Evolutionary conservation across 225 moss, liverwort and hornwort genomes (phyloP).

Genomic region (Anthoceros angustus): DNA sequence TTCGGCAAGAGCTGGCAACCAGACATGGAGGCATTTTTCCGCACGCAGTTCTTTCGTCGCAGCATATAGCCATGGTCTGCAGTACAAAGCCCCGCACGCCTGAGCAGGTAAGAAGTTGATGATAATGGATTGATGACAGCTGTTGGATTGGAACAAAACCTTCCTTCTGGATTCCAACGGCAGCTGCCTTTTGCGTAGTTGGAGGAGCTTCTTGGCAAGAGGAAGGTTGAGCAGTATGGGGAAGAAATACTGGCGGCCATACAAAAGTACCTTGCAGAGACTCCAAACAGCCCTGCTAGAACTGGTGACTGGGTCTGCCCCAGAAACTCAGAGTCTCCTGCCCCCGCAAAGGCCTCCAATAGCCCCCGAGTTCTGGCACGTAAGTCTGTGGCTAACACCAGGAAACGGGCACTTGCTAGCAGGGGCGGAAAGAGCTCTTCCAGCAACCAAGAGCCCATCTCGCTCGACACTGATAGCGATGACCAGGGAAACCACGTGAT

Average conservation of each 20-base stretch:
- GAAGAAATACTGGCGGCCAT: slow-evolving; percentile 45
- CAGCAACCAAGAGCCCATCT: background rate
- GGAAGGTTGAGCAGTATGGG: slow-evolving; percentile 62
- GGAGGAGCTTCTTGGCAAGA: slow-evolving; percentile 63
- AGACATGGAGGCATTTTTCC: slow-evolving; percentile 77
- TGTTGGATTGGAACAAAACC: background rate
- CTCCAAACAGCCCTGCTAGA: slow-evolving; percentile 33
- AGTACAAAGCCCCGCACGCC: slow-evolving; percentile 40
- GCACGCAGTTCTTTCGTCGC: slow-evolving; percentile 84
- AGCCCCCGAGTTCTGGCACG: background rate
- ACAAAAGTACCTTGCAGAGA: slow-evolving; percentile 28
- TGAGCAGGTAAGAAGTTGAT: slow-evolving; percentile 33
- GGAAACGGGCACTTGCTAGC: background rate
- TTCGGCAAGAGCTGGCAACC: slow-evolving; percentile 63
- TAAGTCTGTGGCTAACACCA: background rate
- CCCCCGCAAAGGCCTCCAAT: background rate
- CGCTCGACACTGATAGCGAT: background rate
- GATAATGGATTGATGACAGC: background rate
- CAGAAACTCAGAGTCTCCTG: slow-evolving; percentile 21
- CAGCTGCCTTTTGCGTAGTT: slow-evolving; percentile 30
- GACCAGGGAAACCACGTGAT: background rate
- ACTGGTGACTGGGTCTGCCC: slow-evolving; percentile 58
- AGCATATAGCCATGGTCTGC: slow-evolving; percentile 56
- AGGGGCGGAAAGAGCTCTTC: background rate
- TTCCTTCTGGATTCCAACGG: background rate